Base-by-base conservation (phyloP, 345 rosid genomes). In the Ceriops zippeliana region DNA sequence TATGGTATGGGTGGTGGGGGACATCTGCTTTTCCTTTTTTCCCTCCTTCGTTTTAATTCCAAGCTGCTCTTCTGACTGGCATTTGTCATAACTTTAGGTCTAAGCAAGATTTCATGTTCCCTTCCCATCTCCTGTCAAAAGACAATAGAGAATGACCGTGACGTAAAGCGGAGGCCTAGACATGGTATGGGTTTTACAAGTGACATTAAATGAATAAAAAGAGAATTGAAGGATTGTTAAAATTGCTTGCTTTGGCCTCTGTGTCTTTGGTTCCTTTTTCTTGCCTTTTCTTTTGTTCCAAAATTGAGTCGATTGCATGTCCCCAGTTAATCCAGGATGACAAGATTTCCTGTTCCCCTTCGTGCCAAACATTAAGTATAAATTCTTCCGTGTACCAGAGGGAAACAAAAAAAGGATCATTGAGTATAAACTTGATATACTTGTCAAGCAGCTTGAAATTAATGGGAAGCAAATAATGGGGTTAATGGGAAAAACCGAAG, bases 1-100 rank as follows among this genome's bases (percentile, higher is more conserved):
- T 2, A 49, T 56, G 86, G 89, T 82, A 80, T 84, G 81, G 81
- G 60, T 57, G 81, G 83, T 79, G 79, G 91, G 91, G 79, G 28
- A 85, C 89, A 85, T 70, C 24, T 53, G 0, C 72, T 70, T 80
- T 82, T 58, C 37, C 58, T 69, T 76, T 75, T 67, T 21, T 27
- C 10, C 56, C 69, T 62, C 49, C 24, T 38, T 35, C 65, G 63
- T 42, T 71, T 65, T 52, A 17, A 52, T 30, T 42, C 56, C 17
- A 31, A 13, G 22, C 59, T 32, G 27, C 21, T 16, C 61, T 63
- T 63, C 35, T 32, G 35, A 27, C 24, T 53, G 1, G 10, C 61
- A 19, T 49, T 57, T 70, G 69, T 78, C 82, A 71, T 80, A 72
- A 70, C 83, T 85, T 80, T 66, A 58, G 88, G 72, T 78, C 65